A percentile compares a stretch with the other conserved stretches of the same genome.
Conservation (phyloP, 169 alveolate species). For the Plasmodium gallinaceum region DNA sequence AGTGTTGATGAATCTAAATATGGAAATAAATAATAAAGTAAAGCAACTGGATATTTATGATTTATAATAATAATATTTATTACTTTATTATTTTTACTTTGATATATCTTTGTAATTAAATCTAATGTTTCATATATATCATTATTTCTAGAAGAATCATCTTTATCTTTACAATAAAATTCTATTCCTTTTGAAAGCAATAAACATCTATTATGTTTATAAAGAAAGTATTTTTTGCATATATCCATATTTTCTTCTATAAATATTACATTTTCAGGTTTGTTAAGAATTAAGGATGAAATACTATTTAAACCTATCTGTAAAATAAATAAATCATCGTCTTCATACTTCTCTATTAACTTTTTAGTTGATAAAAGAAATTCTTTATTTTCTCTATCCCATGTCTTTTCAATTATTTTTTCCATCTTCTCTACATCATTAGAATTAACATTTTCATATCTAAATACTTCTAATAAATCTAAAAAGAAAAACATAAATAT, state of each 20-base stretch:
- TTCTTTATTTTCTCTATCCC: slow-evolving; percentile 66
- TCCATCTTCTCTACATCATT: slow-evolving; percentile 23
- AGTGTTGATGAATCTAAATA: slow-evolving; percentile 64
- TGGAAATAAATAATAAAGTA: slow-evolving; percentile 51
- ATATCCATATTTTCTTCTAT: slow-evolving; percentile 54
- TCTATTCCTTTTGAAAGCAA: slow-evolving; percentile 34
- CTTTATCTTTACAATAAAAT: slow-evolving; percentile 32
- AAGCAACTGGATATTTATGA: slow-evolving; percentile 61
- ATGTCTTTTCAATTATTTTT: slow-evolving; percentile 28
- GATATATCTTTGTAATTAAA: slow-evolving; percentile 57
- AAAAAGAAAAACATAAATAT: background rate
- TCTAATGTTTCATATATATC: slow-evolving; percentile 48
- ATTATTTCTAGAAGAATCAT: background rate
- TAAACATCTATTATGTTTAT: slow-evolving; percentile 44
- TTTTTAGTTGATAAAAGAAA: slow-evolving; percentile 21
- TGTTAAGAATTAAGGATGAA: slow-evolving; percentile 39
- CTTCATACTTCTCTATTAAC: slow-evolving; percentile 41
- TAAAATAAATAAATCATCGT: slow-evolving; percentile 32
- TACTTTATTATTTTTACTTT: slow-evolving; percentile 42
- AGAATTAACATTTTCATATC: slow-evolving; percentile 10
- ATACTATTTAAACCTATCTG: slow-evolving; percentile 66
- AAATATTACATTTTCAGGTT: slow-evolving; percentile 40
- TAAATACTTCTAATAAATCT: slow-evolving; percentile 11
- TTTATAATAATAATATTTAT: slow-evolving; percentile 44
- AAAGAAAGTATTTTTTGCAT: slow-evolving; percentile 46